Percentiles rank a stretch among this genome's conserved stretches.
Conservation (phyloP, 2,329 filamentous ascomycete species). For the Neofusicoccum parvum region DNA sequence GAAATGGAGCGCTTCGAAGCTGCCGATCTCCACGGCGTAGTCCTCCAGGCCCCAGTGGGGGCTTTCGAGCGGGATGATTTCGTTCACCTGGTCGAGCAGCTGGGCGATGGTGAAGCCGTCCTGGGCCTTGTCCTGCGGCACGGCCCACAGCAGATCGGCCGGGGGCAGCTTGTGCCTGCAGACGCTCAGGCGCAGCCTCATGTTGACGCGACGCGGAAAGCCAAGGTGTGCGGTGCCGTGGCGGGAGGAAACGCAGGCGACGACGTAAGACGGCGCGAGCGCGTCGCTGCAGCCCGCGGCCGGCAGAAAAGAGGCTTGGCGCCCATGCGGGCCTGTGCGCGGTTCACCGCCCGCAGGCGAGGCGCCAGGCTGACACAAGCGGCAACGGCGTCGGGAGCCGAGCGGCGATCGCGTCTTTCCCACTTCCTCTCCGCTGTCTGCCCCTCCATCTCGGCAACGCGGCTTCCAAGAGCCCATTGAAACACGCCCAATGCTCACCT, state of each 20-base stretch:
- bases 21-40: constrained; percentile 77
- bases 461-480: constrained; percentile 6
- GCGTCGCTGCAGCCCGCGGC: background rate
- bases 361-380: background rate
- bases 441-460: constrained; percentile 6
- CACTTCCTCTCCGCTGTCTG: background rate
- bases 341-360: background rate
- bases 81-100: constrained; percentile 77
- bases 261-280: background rate
- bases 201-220: constrained; percentile 22
- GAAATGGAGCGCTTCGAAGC: constrained; percentile 88
- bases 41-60: constrained; percentile 85
- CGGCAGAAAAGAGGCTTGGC: constrained; percentile 8
- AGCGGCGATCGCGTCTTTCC: background rate
- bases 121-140: constrained; percentile 35
- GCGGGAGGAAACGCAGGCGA: background rate
- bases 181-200: constrained; percentile 41
- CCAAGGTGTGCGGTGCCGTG: background rate
- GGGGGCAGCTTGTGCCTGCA: constrained; percentile 40
- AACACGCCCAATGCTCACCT: background rate
- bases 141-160: constrained; percentile 41
- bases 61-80: constrained; percentile 78
- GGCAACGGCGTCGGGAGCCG: constrained; percentile 5
- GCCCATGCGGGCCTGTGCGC: background rate
- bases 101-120: constrained; percentile 65